Evolutionary conservation across 2,329 filamentous ascomycete genomes (phyloP), one percentile per base, ranked within the genome.

Genomic region (Fusarium fujikuroi): DNA sequence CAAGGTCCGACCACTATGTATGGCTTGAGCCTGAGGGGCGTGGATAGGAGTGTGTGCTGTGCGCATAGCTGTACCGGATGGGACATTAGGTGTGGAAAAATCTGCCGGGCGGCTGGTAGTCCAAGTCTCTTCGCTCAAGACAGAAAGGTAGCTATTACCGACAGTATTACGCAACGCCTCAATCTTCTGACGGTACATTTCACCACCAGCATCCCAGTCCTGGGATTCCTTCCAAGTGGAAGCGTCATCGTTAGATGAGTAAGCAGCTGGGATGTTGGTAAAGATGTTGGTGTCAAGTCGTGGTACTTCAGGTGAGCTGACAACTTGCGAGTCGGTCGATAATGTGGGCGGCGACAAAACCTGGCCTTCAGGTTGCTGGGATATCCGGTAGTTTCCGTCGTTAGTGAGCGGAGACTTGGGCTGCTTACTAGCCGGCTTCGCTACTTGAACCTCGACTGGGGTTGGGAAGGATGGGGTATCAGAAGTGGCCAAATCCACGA

Each of bases 121-220:
- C 89, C 90, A 91, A 46, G 84, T 87, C 80, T 96, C 93, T 77
- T 97, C 95, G 68, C 93, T 92, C 57, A 98, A 85, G 19, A 93
- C 94, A 71, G 91, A 95, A 43, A 99, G 88, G 88, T 97, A 99
- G 42, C 91, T 93, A 76, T 91, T 94, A 37, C 95, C 95, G 73
- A 97, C 92, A 78, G 95, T 94, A 78, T 92, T 92, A 69, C 95
- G 92, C 60, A 98, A 84, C 7, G 93, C 91, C 81, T 97, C 95
- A 61, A 98, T 92, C 81, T 96, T 96, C 80, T 93, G 93, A 64
- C 93, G 91, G 82, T 97, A 98, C 12, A 93, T 85, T 77, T 96
- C 93, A 60, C 92, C 92, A 66, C 90, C 89, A 47, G 89, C 84
- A 67, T 91, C 90, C 88, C 91, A 93, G 66, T 92, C 87, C 50